These are phyloP conservation scores for Asterochloris sp. DNA, from an alignment of 139 green algal species.

Conservation along the genomic window DNA sequence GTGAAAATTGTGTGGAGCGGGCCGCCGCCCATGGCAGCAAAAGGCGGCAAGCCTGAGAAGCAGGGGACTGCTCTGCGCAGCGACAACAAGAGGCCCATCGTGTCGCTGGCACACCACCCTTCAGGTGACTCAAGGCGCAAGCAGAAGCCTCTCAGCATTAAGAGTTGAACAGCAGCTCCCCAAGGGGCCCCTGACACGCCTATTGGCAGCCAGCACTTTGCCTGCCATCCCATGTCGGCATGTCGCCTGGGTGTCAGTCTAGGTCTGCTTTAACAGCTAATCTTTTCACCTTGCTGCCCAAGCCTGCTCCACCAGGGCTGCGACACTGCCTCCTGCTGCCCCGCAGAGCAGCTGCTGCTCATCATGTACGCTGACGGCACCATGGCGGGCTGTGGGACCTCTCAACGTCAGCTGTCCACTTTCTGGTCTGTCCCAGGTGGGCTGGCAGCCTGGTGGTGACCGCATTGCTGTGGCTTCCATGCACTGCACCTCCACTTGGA, in stretches of 20 bases:
- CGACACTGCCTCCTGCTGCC: neutral
- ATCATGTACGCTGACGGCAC: conserved; percentile 20
- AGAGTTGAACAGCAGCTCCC: no score
- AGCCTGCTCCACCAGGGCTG: neutral
- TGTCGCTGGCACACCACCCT: conserved; percentile 18
- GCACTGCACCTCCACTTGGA: no score
- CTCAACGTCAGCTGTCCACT: neutral
- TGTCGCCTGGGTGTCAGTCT: no score
- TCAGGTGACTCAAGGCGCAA: neutral
- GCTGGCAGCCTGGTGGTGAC: neutral
- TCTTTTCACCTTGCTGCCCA: neutral
- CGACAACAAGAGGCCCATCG: conserved; percentile 29
- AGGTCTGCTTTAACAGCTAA: neutral
- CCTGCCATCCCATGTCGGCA: no score
- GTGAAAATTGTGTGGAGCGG: conserved; percentile 14
- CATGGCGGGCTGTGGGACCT: conserved; percentile 6
- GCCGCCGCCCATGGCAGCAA: neutral
- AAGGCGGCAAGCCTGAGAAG: conserved; percentile 8
- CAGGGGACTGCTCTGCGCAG: conserved; percentile 18
- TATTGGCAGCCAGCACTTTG: no score
- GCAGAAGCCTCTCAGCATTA: no score
- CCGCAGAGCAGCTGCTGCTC: conserved; percentile 15
- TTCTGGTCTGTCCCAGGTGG: conserved; percentile 18
- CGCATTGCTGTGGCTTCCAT: no score
- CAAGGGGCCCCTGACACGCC: no score